These are phyloP conservation scores for Stygiomarasmius scandens DNA, from an alignment of 1,284 basidiomycete species.

Conservation along the genomic window DNA sequence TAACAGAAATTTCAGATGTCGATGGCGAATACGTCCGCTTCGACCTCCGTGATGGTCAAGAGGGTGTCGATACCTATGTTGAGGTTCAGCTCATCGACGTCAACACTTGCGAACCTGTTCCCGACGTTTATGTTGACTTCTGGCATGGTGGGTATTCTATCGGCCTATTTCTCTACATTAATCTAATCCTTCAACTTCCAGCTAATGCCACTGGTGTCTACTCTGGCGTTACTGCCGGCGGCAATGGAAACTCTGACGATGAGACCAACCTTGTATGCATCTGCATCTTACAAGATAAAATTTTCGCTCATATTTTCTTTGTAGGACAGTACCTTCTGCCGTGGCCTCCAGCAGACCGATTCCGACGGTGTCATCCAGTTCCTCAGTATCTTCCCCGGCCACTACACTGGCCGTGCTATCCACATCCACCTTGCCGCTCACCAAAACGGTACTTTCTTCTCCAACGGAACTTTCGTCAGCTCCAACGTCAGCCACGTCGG, in stretches of 20 bases:
- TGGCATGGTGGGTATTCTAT: constrained; percentile 19
- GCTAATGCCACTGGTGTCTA: constrained; percentile 23
- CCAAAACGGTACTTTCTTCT: constrained; percentile 11
- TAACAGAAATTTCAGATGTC: constrained; percentile 9
- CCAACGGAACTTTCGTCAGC: constrained; percentile 16
- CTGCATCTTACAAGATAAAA: background rate
- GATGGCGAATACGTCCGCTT: constrained; percentile 22
- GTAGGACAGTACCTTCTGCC: constrained; percentile 18
- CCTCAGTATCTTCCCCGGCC: constrained; percentile 19
- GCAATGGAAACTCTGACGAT: constrained; percentile 18
- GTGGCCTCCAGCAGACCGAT: constrained; percentile 18
- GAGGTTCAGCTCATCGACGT: constrained; percentile 54
- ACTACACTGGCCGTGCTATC: constrained; percentile 20
- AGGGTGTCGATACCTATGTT: constrained; percentile 41
- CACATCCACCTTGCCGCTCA: constrained; percentile 23
- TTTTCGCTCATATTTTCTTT: background rate
- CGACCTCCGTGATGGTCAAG: constrained; percentile 21
- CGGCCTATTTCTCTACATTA: background rate
- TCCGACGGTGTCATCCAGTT: constrained; percentile 20
- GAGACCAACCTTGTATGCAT: constrained; percentile 13
- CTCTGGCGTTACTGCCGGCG: constrained; percentile 15
- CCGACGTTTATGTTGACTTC: constrained; percentile 21
- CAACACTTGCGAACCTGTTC: constrained; percentile 42
- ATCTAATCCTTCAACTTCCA: background rate
- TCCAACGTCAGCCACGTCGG: constrained; percentile 19